A percentile compares a stretch with the other conserved stretches of the same genome.
Conservation (phyloP, 148 eudicot genomes). For the Chenopodium berlandieri region DNA sequence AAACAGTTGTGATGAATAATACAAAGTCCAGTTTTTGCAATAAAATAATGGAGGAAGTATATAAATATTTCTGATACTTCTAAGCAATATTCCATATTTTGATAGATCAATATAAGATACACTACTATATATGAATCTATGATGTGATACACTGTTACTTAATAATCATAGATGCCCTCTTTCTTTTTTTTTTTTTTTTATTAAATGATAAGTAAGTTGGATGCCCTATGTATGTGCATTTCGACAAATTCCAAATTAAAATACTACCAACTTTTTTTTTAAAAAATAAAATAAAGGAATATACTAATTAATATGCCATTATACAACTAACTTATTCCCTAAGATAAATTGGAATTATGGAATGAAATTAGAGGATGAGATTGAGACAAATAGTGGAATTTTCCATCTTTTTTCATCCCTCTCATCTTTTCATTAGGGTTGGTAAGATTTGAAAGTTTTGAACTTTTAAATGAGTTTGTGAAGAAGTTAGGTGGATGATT, state of each 20-base stretch:
- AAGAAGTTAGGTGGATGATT: neutral
- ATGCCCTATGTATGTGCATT: neutral
- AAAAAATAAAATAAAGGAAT: neutral
- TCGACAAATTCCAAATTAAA: neutral
- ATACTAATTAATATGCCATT: neutral
- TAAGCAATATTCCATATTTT: too few species aligned
- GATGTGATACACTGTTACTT: too few species aligned
- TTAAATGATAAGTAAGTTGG: neutral
- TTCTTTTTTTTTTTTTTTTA: too few species aligned
- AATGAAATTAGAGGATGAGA: neutral
- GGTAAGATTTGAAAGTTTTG: neutral
- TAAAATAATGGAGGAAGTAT: too few species aligned
- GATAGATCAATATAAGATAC: too few species aligned
- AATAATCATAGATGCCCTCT: too few species aligned
- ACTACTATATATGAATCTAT: too few species aligned
- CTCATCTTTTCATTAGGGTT: neutral
- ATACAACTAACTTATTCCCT: neutral
- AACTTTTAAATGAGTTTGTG: neutral
- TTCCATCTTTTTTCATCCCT: neutral
- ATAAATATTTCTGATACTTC: too few species aligned
- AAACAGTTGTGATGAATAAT: too few species aligned
- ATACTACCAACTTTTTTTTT: neutral
- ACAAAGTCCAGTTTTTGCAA: too few species aligned
- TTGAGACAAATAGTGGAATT: neutral
- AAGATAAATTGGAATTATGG: too few species aligned